Conservation (phyloP, 2,329 filamentous ascomycete genomes). For the Fusarium pseudoanthophilum region DNA sequence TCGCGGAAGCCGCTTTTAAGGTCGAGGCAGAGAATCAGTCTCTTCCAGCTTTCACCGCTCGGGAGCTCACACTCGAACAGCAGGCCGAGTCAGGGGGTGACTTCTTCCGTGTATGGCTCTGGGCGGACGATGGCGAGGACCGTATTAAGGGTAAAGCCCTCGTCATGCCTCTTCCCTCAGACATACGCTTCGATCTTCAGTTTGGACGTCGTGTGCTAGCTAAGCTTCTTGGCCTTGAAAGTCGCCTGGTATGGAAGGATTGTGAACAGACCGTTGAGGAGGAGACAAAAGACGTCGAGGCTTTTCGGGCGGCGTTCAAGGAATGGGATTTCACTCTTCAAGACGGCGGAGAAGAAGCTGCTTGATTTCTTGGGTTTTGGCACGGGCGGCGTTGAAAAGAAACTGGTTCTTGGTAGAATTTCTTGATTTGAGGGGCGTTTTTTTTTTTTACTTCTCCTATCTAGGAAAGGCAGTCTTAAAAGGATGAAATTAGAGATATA, state of each 20-base stretch:
- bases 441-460: background rate
- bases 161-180: conserved; percentile 76
- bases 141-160: conserved; percentile 71
- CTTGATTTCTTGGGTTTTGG: conserved; percentile 15
- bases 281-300: conserved; percentile 80
- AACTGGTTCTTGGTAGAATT: conserved; percentile 8
- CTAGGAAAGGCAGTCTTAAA: background rate
- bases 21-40: conserved; percentile 83
- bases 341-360: conserved; percentile 13
- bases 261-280: conserved; percentile 81
- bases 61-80: conserved; percentile 61
- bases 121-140: conserved; percentile 68
- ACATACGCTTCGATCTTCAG: conserved; percentile 86
- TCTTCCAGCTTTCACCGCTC: conserved; percentile 62
- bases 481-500: background rate
- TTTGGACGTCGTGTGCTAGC: conserved; percentile 89
- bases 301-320: conserved; percentile 85
- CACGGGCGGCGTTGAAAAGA: conserved; percentile 38
- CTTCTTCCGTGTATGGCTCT: conserved; percentile 87
- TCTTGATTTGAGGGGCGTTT: background rate
- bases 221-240: conserved; percentile 84
- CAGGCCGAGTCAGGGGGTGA: conserved; percentile 64
- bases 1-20: conserved; percentile 89
- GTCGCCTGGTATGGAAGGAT: conserved; percentile 85
- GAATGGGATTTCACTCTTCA: conserved; percentile 82